Evolutionary conservation across 805 yeast species (phyloP).

Genomic region (Nakazawaea laoshanensis): DNA sequence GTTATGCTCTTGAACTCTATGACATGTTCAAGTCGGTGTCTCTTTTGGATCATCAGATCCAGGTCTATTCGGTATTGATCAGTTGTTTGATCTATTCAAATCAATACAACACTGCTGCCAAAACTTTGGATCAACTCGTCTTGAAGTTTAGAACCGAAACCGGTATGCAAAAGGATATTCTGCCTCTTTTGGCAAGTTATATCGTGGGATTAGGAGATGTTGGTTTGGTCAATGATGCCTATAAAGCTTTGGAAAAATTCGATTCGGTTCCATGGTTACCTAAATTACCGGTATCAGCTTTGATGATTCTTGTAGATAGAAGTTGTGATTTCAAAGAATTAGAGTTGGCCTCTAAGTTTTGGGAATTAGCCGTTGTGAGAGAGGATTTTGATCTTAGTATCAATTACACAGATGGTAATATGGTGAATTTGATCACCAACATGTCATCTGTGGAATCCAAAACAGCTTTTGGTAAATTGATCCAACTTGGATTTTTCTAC

Average conservation of each 20-base stretch:
- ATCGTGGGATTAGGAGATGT: constrained; percentile 18
- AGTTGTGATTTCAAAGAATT: constrained; percentile 16
- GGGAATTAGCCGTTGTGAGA: constrained; percentile 23
- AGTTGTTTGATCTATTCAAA: constrained; percentile 44
- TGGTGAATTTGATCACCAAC: constrained; percentile 8
- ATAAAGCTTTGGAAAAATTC: constrained; percentile 18
- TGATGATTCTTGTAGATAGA: constrained; percentile 18
- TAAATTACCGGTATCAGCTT: constrained; percentile 19
- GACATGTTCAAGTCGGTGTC: constrained; percentile 25
- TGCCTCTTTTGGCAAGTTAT: constrained; percentile 18
- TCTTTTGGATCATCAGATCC: constrained; percentile 26
- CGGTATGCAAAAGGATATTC: constrained; percentile 9
- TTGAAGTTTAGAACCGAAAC: constrained; percentile 29
- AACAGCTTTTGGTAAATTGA: constrained; percentile 16
- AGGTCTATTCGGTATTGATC: constrained; percentile 42
- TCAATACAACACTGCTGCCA: constrained; percentile 41
- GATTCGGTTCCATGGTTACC: constrained; percentile 24
- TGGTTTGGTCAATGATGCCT: constrained; percentile 17
- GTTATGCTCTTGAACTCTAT: constrained; percentile 18
- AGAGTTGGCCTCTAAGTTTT: constrained; percentile 17
- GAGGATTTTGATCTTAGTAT: constrained; percentile 20
- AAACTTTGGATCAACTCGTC: constrained; percentile 48
- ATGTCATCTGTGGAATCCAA: constrained; percentile 7
- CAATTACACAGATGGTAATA: constrained; percentile 3
- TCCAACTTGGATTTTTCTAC: constrained; percentile 14